Percentiles rank a stretch among this genome's conserved stretches.
phyloP scores from a whole-genome alignment of 768 basidiomycete species.

The Punctularia strigosozonata region DNA sequence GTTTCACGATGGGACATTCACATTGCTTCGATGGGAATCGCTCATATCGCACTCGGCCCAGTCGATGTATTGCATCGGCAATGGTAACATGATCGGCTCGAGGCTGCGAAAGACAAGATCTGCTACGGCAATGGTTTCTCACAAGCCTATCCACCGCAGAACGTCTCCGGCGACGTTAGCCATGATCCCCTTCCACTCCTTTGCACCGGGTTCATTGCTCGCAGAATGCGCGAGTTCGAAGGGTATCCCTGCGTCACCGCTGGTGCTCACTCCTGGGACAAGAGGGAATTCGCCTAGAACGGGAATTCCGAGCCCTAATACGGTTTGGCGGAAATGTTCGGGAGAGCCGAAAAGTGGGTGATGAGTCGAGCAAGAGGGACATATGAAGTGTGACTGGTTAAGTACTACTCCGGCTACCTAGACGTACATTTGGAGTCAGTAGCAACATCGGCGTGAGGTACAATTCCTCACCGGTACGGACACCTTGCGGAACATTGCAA shows the following conservation, averaged over 20 bases:
- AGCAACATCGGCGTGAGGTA: background rate
- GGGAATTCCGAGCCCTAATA: constrained; percentile 41
- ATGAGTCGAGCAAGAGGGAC: constrained; percentile 52
- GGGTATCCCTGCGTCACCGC: constrained; percentile 61
- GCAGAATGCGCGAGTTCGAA: constrained; percentile 22
- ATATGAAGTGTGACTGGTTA: constrained; percentile 80
- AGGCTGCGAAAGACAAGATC: too few species aligned
- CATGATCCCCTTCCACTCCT: constrained; percentile 18
- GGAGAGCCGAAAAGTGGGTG: constrained; percentile 67
- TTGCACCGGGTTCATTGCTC: constrained; percentile 16
- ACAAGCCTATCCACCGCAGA: constrained; percentile 7
- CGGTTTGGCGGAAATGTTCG: constrained; percentile 46
- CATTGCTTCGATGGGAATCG: too few species aligned
- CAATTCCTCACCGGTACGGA: constrained; percentile 59
- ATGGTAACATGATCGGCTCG: too few species aligned
- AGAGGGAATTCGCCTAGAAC: constrained; percentile 78
- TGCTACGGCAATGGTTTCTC: too few species aligned
- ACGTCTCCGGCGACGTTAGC: constrained; percentile 9
- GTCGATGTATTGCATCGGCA: too few species aligned
- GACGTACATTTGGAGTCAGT: background rate
- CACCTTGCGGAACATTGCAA: constrained; percentile 86
- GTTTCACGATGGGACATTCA: too few species aligned
- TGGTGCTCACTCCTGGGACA: constrained; percentile 57
- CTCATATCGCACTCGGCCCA: too few species aligned
- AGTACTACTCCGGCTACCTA: constrained; percentile 82